These are phyloP conservation scores for Cladosporium halotolerans DNA, from an alignment of 2,329 filamentous ascomycete genomes.

Conservation along the genomic window DNA sequence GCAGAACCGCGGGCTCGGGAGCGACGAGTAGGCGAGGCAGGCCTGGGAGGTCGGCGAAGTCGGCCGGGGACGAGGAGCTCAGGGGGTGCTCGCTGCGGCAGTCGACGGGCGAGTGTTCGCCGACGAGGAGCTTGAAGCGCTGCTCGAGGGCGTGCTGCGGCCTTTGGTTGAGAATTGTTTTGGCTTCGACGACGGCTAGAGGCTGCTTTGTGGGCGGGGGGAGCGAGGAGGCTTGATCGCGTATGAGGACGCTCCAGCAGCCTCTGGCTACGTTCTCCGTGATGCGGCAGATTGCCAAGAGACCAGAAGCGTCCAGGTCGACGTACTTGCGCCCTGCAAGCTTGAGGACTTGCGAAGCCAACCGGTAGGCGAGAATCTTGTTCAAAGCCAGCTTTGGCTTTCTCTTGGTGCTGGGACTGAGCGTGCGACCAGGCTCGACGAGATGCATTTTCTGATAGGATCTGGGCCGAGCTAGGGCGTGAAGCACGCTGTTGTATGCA, in stretches of 20 bases:
- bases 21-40: slow-evolving; percentile 35
- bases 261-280: slow-evolving; percentile 27
- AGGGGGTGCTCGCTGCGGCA: background rate
- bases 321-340: slow-evolving; percentile 18
- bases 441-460: background rate
- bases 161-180: background rate
- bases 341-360: slow-evolving; percentile 15
- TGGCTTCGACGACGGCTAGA: background rate
- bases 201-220: background rate
- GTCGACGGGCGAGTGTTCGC: background rate
- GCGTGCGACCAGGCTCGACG: background rate
- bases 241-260: slow-evolving; percentile 15
- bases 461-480: slow-evolving; percentile 17
- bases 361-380: slow-evolving; percentile 18
- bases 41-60: background rate
- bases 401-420: background rate
- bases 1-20: slow-evolving; percentile 44
- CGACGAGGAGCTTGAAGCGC: slow-evolving; percentile 14
- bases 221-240: background rate
- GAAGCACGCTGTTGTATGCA: slow-evolving; percentile 23
- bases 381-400: background rate
- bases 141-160: background rate
- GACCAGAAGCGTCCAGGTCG: slow-evolving; percentile 29
- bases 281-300: slow-evolving; percentile 28
- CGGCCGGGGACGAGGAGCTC: background rate